Evolutionary conservation across 257 asterid genomes (phyloP), one percentile per base, ranked within the genome.

Genomic region (Penstemon barbatus): DNA sequence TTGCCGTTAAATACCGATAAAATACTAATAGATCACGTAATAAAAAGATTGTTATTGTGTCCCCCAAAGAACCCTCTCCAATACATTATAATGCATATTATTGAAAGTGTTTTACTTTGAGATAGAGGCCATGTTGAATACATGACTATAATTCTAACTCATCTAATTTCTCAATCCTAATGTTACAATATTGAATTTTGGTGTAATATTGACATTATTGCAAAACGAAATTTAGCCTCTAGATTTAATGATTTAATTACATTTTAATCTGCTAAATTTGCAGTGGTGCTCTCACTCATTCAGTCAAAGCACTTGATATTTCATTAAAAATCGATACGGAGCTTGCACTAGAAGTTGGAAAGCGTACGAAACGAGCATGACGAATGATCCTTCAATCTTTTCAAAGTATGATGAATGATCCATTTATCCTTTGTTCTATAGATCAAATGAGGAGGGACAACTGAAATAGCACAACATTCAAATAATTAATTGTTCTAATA

Each of bases 261-360:
- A 42, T 13, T 48, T 12, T 39, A 13, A 49, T 56, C 18, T 33
- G 65, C 62, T 5, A 46, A 25, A 49, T 60, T 60, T 80, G 89
- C 95, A 93, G 96, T 42, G 99, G 99, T 52, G 94, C 96, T 8
- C 75, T 93, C 65, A 90, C 99, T 1, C 97, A 93, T 77, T 93
- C 99, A 3, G 97, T 93, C 15, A 93, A 89, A 85, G 99, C 99
- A 41, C 96, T 93, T 4, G 99, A 93, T 73, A 93, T 90, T 46
- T 90, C 99, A 52, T 60, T 93, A 86, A 93, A 93, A 65, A 93
- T 93, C 44, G 97, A 93, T 36, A 90, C 96, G n/a, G 89, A 85
- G 82, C 97, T 93, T n/a, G 97, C 99, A 12, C 96, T 90, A 56
- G 82, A 81, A 82, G 96, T 93, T 53, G 96, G 99, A 55, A 84